Base-by-base conservation (phyloP, 345 rosid genomes). In the Lagerstroemia speciosa region DNA sequence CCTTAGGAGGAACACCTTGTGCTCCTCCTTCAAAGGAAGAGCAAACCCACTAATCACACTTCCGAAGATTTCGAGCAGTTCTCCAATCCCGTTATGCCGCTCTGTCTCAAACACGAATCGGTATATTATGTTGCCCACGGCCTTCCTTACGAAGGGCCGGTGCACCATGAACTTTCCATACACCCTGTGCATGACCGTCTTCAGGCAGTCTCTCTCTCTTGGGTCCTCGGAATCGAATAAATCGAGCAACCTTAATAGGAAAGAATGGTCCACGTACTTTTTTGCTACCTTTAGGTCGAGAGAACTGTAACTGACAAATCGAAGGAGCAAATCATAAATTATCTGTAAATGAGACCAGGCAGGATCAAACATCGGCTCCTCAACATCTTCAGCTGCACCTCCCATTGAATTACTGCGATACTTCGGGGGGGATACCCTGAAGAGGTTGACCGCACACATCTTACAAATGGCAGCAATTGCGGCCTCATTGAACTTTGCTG, bases 221-320 rank as follows among this genome's bases (percentile, higher is more conserved):
- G 92, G 96, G 66, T 89, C 96, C 71, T 85, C 96, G 5, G 96
- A 89, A 67, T 87, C 96, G 24, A 89, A 89, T 71, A 89, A 89
- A 33, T 89, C 90, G 33, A 89, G 91, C 74, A 89, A 67, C 80
- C 76, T 81, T 73, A 72, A 65, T 24, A 89, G 53, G 70, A 87
- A 89, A 36, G 84, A 78, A 73, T 85, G 89, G 67, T 89, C 89
- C n/a, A 87, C 71, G 45, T 83, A 78, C 76, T 89, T 89, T 70
- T 85, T 89, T 50, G 90, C 85, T 33, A 85, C 84, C 82, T 89
- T 89, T 26, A 81, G 80, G 74, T 89, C 90, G 19, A 87, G 86
- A 43, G 84, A 80, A 65, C 46, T 73, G 66, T 73, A 78, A 75
- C 84, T 79, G 64, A 83, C 57, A 73, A 86, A 87, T 62, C 74